These are phyloP conservation scores for Wickerhamiella allomyrinae DNA, from an alignment of 805 yeast genomes.

Conservation along the genomic window DNA sequence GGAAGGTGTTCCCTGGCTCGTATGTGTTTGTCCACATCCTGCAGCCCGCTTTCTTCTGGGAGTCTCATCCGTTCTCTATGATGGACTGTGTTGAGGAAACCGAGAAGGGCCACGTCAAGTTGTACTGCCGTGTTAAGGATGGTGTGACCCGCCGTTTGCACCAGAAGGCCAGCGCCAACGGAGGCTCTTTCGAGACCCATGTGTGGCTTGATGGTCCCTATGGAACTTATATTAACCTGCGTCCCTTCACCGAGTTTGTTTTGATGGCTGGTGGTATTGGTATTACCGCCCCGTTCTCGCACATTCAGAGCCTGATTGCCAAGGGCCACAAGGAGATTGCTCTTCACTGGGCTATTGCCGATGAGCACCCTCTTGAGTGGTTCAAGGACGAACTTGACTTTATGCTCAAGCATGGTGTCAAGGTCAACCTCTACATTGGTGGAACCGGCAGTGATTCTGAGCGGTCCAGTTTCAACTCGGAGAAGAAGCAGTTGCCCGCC, in stretches of 20 bases:
- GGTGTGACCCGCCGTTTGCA: conserved; percentile 41
- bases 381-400: conserved; percentile 30
- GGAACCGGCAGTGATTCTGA: background rate
- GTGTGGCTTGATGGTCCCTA: conserved; percentile 51
- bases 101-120: conserved; percentile 13
- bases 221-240: conserved; percentile 32
- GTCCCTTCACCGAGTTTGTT: conserved; percentile 27
- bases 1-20: conserved; percentile 40
- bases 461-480: background rate
- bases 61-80: conserved; percentile 55
- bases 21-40: conserved; percentile 38
- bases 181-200: conserved; percentile 17
- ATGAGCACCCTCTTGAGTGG: conserved; percentile 36
- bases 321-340: conserved; percentile 14
- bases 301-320: conserved; percentile 26
- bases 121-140: conserved; percentile 27
- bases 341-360: conserved; percentile 53
- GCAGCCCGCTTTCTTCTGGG: conserved; percentile 41
- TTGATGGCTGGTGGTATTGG: conserved; percentile 50
- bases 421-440: conserved; percentile 7
- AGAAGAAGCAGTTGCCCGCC: background rate
- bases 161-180: conserved; percentile 21
- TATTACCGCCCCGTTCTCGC: conserved; percentile 37
- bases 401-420: conserved; percentile 14
- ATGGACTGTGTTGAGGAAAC: conserved; percentile 2